Evolutionary conservation across 306 rosid species (phyloP), one percentile per base, ranked within the genome.

Genomic region (Astragalus glycyphyllos): DNA sequence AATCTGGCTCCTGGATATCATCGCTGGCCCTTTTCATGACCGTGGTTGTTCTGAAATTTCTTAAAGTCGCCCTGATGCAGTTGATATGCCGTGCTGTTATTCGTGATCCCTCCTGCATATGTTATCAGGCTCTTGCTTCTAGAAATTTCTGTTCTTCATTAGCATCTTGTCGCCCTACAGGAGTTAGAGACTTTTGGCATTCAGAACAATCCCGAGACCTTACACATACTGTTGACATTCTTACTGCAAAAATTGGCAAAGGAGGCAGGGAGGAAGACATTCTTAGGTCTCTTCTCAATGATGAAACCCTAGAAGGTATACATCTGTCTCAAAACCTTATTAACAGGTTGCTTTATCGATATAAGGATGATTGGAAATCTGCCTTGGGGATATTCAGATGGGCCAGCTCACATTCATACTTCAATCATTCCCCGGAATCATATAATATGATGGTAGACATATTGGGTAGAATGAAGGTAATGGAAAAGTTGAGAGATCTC

Each of bases 341-440:
- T 77, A 60, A 71, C 29, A 66, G 26, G 13, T 51, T 92, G 79
- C 87, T 93, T 12, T 40, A 7, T 42, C 90, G 90, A 5, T 93
- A 84, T 41, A 90, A 85, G 83, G 90, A 90, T 73, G 96, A 93
- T 77, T 93, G 97, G 97, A 90, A 80, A 58, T 81, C 96, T 14
- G 98, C 97, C 4, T 75, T 93, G 82, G 96, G 88, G 26, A 79
- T 88, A 38, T 93, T 90, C 71, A 85, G 71, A 85, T 93, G 98
- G 97, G 97, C 90, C 0, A 56, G 77, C 65, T 83, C 73, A 5
- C 86, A 55, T 5, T 61, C 84, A 7, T 79, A 80, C 53, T 87
- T 81, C 58, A 75, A 56, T 32, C 89, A 77, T 69, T 74, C 81
- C 2, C 79, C 83, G 0, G 86, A 87, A 58, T 82, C 85, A 2